These are phyloP conservation scores for Capsicum pubescens DNA, from an alignment of 257 asterid genomes.

Conservation along the genomic window DNA sequence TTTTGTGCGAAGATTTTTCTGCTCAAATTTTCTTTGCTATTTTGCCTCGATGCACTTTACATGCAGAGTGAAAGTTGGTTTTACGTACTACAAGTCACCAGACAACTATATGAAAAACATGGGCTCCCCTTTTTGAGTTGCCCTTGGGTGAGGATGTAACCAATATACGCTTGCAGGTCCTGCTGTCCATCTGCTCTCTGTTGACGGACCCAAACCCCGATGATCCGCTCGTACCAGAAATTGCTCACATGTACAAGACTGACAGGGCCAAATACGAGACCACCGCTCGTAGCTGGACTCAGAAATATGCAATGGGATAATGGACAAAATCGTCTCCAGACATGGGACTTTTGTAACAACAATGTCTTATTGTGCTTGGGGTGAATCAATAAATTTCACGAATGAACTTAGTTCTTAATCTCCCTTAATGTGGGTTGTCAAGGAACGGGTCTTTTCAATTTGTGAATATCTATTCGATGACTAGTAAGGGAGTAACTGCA, in stretches of 20 bases:
- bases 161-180: constrained; percentile 48
- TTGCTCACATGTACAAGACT: constrained; percentile 86
- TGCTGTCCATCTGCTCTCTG: constrained; percentile 77
- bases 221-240: constrained; percentile 86
- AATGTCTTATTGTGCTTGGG: constrained; percentile 37
- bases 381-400: constrained; percentile 39
- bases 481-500: constrained; percentile 37
- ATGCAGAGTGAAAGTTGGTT: background rate
- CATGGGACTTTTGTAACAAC: constrained; percentile 36
- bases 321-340: constrained; percentile 8
- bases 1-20: background rate
- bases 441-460: constrained; percentile 32
- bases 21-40: background rate
- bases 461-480: constrained; percentile 52
- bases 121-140: background rate
- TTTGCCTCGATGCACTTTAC: background rate
- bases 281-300: constrained; percentile 91
- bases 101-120: background rate
- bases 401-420: constrained; percentile 19
- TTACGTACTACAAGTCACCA: background rate
- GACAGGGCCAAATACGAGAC: constrained; percentile 76
- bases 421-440: constrained; percentile 33
- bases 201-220: constrained; percentile 90
- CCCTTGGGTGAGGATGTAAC: background rate
- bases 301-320: constrained; percentile 86